Conservation (phyloP, 129 eudicot species). For the Flaveria bidentis region DNA sequence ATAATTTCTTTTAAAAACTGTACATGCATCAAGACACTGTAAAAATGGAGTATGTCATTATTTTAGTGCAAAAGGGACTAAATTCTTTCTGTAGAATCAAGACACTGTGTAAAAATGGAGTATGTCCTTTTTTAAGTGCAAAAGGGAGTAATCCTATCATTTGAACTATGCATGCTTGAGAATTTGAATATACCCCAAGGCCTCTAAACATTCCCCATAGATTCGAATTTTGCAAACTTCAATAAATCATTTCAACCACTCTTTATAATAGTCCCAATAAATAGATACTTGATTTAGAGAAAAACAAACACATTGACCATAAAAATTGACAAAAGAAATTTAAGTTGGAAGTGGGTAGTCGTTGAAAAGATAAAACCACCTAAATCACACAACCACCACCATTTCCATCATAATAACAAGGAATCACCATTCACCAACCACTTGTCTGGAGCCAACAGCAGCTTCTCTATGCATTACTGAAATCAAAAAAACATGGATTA, state of each 20-base stretch:
- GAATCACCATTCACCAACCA: slow-evolving; percentile 11
- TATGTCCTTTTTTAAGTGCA: no score
- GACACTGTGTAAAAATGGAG: no score
- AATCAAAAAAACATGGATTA: slow-evolving; percentile 8
- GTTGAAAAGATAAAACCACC: slow-evolving; percentile 40
- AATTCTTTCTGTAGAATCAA: no score
- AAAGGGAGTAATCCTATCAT: no score
- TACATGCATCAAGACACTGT: no score
- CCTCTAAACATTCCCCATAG: not conserved
- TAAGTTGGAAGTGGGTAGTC: slow-evolving; percentile 35
- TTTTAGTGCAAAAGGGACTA: no score
- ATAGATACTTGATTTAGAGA: not conserved
- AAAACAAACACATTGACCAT: slow-evolving; percentile 12
- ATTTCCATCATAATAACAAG: not conserved
- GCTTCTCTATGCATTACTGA: slow-evolving; percentile 20
- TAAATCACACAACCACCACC: slow-evolving; percentile 19
- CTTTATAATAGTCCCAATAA: slow-evolving; percentile 11
- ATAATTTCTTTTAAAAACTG: no score
- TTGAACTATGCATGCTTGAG: no score
- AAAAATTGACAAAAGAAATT: slow-evolving; percentile 11
- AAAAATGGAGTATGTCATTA: no score
- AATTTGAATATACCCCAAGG: not conserved
- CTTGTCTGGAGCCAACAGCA: slow-evolving; percentile 13
- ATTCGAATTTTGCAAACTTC: slow-evolving; percentile 21
- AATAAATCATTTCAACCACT: slow-evolving; percentile 28